Percentiles rank a stretch among this genome's conserved stretches.
Conservation (phyloP, 345 rosid genomes). For the Euphorbia tirucalli region DNA sequence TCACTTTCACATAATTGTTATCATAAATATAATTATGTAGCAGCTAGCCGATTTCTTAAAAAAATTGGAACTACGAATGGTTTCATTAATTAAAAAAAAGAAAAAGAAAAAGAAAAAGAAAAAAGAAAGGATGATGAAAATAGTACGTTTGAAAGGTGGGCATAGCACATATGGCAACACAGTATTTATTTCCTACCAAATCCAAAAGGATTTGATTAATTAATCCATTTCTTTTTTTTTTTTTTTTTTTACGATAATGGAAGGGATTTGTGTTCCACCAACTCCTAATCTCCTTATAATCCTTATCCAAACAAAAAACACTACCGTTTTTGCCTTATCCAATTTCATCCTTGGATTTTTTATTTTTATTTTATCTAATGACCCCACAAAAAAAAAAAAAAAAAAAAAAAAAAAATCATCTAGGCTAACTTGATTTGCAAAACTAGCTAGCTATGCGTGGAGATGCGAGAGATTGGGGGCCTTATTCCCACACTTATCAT, state of each 20-base stretch:
- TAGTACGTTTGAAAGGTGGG: too few species aligned
- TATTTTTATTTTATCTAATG: too few species aligned
- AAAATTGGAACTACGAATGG: neutral
- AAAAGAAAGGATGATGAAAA: neutral
- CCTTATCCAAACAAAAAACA: neutral
- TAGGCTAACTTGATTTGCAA: conserved; percentile 35
- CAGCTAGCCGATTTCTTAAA: neutral
- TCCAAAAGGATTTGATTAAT: conserved; percentile 3
- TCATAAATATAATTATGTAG: neutral
- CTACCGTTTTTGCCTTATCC: neutral
- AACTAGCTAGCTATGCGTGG: conserved; percentile 25
- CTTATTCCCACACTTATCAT: neutral
- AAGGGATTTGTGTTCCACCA: conserved; percentile 45
- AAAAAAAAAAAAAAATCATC: neutral
- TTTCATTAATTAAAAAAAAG: neutral
- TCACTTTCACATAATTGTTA: neutral
- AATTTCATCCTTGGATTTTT: neutral
- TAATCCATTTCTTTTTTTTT: conserved; percentile 1
- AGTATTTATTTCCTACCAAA: conserved; percentile 38
- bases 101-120: neutral
- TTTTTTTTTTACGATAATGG: conserved; percentile 27
- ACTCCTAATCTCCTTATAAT: conserved; percentile 34
- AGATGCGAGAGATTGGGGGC: neutral
- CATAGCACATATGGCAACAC: conserved; percentile 13
- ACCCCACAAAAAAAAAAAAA: too few species aligned